These are phyloP conservation scores for Trypethelium eluteriae DNA, from an alignment of 495 filamentous ascomycete species.

Conservation along the genomic window DNA sequence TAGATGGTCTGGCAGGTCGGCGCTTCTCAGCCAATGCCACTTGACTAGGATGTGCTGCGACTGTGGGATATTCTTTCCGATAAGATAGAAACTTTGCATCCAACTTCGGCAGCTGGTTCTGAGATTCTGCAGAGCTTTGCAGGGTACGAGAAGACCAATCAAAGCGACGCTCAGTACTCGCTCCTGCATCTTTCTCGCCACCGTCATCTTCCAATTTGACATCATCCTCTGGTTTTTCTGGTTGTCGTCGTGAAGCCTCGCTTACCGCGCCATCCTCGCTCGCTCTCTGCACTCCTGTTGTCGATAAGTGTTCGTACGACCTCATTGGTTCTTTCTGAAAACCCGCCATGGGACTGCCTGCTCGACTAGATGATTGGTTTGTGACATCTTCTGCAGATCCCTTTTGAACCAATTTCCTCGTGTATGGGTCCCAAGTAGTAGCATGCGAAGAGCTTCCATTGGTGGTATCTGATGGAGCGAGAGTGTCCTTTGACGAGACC, in stretches of 20 bases:
- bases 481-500: not conserved
- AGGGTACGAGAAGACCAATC: not conserved
- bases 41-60: conserved; percentile 20
- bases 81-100: conserved; percentile 24
- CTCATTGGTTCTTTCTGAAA: conserved; percentile 7
- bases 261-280: conserved; percentile 3
- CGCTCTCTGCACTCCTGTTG: not conserved
- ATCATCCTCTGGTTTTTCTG: not conserved
- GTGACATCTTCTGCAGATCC: not conserved
- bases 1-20: conserved; percentile 1
- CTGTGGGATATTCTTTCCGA: conserved; percentile 32
- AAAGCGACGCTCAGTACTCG: not conserved
- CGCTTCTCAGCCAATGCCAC: conserved; percentile 7
- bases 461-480: conserved; percentile 9
- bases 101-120: conserved; percentile 1
- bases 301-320: not conserved
- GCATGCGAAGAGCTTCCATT: conserved; percentile 10
- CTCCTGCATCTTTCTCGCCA: not conserved
- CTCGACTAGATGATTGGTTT: not conserved
- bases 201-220: not conserved
- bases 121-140: not conserved
- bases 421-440: conserved; percentile 26
- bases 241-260: not conserved
- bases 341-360: not conserved
- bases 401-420: conserved; percentile 21